Evolutionary conservation across 2,329 filamentous ascomycete genomes (phyloP), one percentile per base, ranked within the genome.

Genomic region (Shiraia bambusicola): DNA sequence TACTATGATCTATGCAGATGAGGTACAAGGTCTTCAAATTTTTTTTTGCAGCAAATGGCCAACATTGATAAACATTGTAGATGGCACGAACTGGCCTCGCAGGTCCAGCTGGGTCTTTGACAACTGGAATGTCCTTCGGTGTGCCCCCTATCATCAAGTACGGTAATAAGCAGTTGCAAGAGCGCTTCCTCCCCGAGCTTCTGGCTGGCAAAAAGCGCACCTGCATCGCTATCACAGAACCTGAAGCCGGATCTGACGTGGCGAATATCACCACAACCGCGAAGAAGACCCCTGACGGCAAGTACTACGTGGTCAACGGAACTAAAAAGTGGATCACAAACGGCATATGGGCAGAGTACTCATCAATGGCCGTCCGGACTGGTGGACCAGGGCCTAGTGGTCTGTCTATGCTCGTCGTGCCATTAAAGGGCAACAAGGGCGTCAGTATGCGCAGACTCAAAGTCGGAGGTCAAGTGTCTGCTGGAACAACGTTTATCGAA

Each of bases 171-270:
- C 64, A 78, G 52, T 69, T 89, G 17, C 82, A 88, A 65, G 80
- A 84, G 50, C 73, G 76, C 8, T 83, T 85, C 88, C 70, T 90
- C 6, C 85, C 86, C 0, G 83, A 86, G 36, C 72, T 89, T 1
- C 71, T 90, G 10, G 78, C 76, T 0, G 83, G 84, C 6, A 77
- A 76, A 59, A 87, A 83, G 68, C 74, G 86, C 29, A 75, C 76
- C 11, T 90, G 86, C 58, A 88, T 91, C 52, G 87, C 86, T 8
- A 88, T 91, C 55, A 91, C 87, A 0, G 87, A 91, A 61, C 87
- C 87, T 0, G 81, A 81, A 37, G 85, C 85, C 0, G 86, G 87
- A 0, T 83, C 78, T 37, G 86, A 90, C 60, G 87, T 90, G 1
- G 83, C 84, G 6, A 85, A 84, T 56, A 86, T 89, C 50, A 76